Evolutionary conservation across 176 grass and related monocot genomes (phyloP).

Genomic region (Coix lacrymajobi): DNA sequence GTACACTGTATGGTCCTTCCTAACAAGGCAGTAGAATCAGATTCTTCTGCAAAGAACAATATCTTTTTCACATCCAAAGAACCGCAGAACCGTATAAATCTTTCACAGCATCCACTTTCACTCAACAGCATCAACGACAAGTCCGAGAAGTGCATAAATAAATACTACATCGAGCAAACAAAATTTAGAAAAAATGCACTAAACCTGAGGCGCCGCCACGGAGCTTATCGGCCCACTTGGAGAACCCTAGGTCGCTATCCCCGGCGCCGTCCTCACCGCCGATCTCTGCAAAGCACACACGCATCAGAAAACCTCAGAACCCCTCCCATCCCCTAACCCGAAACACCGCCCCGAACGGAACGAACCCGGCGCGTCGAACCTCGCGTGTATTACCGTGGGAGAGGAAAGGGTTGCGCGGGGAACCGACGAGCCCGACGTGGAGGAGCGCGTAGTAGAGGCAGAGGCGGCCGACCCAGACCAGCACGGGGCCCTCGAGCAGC

Average conservation of each 20-base stretch:
- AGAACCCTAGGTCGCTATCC: slow-evolving; percentile 74
- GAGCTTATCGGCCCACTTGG: slow-evolving; percentile 57
- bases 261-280: slow-evolving; percentile 43
- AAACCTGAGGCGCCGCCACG: slow-evolving; percentile 61
- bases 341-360: background rate
- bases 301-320: background rate
- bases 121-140: background rate
- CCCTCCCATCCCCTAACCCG: background rate
- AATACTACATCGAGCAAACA: background rate
- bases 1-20: background rate
- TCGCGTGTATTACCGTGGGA: slow-evolving; percentile 38
- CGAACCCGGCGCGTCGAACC: background rate
- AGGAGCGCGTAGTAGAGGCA: slow-evolving; percentile 92
- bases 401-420: slow-evolving; percentile 71
- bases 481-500: slow-evolving; percentile 69
- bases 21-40: slow-evolving; percentile 9
- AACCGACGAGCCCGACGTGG: slow-evolving; percentile 73
- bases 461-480: slow-evolving; percentile 77
- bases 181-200: slow-evolving; percentile 14
- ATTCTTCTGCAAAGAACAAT: slow-evolving; percentile 19
- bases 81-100: background rate
- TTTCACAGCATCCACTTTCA: background rate
- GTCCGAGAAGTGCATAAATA: background rate
- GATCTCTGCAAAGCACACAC: slow-evolving; percentile 15
- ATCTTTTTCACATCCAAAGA: slow-evolving; percentile 14